Conservation (phyloP, 2,329 filamentous ascomycete genomes). For the Allantophomopsis cytisporea region DNA sequence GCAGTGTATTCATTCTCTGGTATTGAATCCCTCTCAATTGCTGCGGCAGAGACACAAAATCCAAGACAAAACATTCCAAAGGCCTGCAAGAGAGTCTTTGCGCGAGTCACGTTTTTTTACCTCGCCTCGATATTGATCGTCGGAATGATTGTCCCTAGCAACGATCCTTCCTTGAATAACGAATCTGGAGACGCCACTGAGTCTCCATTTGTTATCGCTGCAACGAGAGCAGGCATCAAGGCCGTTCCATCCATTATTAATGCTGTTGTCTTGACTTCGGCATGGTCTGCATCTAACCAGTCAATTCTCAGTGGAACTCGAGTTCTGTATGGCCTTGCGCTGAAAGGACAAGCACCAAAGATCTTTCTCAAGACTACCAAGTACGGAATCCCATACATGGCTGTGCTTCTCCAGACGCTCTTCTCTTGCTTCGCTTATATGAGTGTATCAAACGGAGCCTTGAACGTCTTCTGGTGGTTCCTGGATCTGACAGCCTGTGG, state of each 20-base stretch:
- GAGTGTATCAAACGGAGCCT: conserved; percentile 37
- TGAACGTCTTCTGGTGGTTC: conserved; percentile 55
- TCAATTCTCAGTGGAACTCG: conserved; percentile 45
- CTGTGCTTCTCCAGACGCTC: conserved; percentile 34
- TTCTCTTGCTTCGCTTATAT: conserved; percentile 47
- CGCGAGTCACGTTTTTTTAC: conserved; percentile 42
- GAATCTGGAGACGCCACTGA: conserved; percentile 32
- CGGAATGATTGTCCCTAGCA: conserved; percentile 43
- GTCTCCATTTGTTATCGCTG: conserved; percentile 59
- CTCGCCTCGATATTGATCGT: conserved; percentile 24
- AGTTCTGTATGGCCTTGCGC: conserved; percentile 43
- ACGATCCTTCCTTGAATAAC: conserved; percentile 31
- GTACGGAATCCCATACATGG: conserved; percentile 42
- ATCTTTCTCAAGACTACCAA: conserved; percentile 37
- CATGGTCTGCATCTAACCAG: conserved; percentile 57
- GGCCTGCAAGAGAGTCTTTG: conserved; percentile 34
- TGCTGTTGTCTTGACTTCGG: conserved; percentile 60
- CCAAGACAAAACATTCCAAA: conserved; percentile 38
- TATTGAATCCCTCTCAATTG: conserved; percentile 37
- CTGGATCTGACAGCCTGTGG: conserved; percentile 47
- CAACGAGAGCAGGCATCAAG: conserved; percentile 50
- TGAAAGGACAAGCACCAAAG: conserved; percentile 42
- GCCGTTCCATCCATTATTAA: conserved; percentile 63
- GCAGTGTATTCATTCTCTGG: conserved; percentile 32
- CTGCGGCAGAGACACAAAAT: conserved; percentile 39